phyloP scores from a whole-genome alignment of 108 stramenopile species.

The Cyclotella sp. region DNA sequence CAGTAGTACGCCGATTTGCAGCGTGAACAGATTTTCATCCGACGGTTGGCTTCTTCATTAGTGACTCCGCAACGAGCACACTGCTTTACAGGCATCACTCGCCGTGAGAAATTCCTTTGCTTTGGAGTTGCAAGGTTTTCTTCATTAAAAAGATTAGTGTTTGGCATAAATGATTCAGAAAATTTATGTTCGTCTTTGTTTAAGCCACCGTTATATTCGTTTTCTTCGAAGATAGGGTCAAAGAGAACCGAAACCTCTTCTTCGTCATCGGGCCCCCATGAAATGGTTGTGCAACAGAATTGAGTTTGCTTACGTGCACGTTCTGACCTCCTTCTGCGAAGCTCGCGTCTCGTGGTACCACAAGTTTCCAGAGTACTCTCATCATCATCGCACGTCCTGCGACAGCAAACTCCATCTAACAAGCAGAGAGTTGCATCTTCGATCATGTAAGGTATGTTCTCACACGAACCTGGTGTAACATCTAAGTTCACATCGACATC shows the following conservation, averaged over 20 bases:
- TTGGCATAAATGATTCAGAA: background rate
- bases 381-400: background rate
- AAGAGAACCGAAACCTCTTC: background rate
- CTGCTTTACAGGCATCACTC: background rate
- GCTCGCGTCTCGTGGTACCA: background rate
- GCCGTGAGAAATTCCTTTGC: background rate
- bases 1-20: constrained; percentile 6
- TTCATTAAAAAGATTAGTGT: background rate
- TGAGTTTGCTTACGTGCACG: background rate
- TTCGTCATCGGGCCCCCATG: constrained; percentile 14
- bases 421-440: constrained; percentile 4
- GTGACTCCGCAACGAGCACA: constrained; percentile 1
- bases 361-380: background rate
- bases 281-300: background rate
- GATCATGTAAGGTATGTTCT: background rate
- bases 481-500: background rate
- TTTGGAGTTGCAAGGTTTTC: background rate
- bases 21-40: constrained; percentile 11
- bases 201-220: background rate
- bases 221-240: background rate
- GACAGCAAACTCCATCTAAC: constrained; percentile 1
- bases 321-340: background rate
- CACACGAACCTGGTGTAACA: background rate
- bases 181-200: background rate
- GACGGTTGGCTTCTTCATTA: background rate